phyloP scores from a whole-genome alignment of 108 stramenopile species.

The Skeletonema marinoi region DNA sequence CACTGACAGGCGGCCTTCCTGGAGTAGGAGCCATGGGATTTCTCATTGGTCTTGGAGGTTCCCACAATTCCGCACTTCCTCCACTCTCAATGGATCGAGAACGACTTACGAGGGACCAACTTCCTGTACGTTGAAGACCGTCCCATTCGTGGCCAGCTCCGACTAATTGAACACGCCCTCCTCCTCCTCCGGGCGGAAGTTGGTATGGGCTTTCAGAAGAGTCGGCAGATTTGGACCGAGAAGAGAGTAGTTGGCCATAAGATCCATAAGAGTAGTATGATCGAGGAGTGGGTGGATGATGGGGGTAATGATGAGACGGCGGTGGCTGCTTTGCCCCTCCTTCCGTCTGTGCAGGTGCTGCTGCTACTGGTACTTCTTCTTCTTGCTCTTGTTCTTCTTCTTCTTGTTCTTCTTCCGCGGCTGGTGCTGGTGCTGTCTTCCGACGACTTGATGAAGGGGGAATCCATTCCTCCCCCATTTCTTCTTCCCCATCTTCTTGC shows the following conservation, averaged over 20 bases:
- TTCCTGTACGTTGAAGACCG: neutral
- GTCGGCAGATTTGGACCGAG: neutral
- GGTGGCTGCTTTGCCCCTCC: neutral
- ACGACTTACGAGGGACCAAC: constrained; percentile 4
- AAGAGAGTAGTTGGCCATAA: neutral
- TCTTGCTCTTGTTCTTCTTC: neutral
- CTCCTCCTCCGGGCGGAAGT: neutral
- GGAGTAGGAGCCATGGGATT: neutral
- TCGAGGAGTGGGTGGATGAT: constrained; percentile 2
- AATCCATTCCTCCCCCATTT: constrained; percentile 6
- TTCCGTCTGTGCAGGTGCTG: neutral
- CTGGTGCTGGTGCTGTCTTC: neutral
- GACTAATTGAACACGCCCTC: neutral
- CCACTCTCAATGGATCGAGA: constrained; percentile 1
- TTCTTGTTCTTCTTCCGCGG: neutral
- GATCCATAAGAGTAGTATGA: neutral
- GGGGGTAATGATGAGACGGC: neutral
- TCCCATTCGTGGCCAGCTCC: neutral
- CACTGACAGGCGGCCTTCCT: neutral
- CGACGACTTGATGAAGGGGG: neutral
- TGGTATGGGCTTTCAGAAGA: constrained; percentile 1
- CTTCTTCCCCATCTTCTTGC: constrained; percentile 1
- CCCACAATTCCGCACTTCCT: neutral
- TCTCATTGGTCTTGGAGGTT: neutral
- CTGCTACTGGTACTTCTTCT: too few relatives aligned